phyloP scores from a whole-genome alignment of 768 basidiomycete genomes.

The Neoboletus magnificus region DNA sequence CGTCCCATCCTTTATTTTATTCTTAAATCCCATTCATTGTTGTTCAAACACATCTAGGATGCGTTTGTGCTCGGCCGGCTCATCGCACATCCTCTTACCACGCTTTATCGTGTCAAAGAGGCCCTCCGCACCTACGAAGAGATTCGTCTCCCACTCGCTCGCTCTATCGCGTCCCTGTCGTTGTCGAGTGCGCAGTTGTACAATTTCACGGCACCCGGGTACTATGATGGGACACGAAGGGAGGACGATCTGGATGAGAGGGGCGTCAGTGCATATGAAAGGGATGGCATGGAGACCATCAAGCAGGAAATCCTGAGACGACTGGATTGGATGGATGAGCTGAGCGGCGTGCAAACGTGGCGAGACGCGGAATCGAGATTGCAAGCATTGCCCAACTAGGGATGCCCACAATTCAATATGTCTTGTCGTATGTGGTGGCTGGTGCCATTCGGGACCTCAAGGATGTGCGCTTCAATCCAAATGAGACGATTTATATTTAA shows the following conservation, averaged over 20 bases:
- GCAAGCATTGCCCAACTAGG: no score
- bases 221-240: slow-evolving; percentile 21
- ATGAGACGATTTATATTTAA: no score
- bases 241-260: slow-evolving; percentile 7
- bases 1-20: neutral
- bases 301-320: slow-evolving; percentile 9
- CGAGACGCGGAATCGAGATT: slow-evolving; percentile 14
- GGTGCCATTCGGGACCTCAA: no score
- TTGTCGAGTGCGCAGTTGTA: slow-evolving; percentile 17
- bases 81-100: slow-evolving; percentile 15
- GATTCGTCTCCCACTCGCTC: slow-evolving; percentile 14
- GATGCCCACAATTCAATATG: no score
- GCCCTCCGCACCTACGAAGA: slow-evolving; percentile 8
- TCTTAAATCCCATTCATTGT: neutral
- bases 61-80: slow-evolving; percentile 21
- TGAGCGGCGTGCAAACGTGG: slow-evolving; percentile 13
- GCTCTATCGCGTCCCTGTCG: slow-evolving; percentile 14
- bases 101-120: neutral
- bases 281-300: slow-evolving; percentile 16
- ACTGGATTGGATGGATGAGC: slow-evolving; percentile 17
- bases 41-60: slow-evolving; percentile 4
- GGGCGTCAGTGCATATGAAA: slow-evolving; percentile 8
- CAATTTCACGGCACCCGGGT: slow-evolving; percentile 15
- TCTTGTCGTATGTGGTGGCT: no score
- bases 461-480: no score